phyloP scores from a whole-genome alignment of 2,329 filamentous ascomycete genomes.

The Acrodontium crateriforme region DNA sequence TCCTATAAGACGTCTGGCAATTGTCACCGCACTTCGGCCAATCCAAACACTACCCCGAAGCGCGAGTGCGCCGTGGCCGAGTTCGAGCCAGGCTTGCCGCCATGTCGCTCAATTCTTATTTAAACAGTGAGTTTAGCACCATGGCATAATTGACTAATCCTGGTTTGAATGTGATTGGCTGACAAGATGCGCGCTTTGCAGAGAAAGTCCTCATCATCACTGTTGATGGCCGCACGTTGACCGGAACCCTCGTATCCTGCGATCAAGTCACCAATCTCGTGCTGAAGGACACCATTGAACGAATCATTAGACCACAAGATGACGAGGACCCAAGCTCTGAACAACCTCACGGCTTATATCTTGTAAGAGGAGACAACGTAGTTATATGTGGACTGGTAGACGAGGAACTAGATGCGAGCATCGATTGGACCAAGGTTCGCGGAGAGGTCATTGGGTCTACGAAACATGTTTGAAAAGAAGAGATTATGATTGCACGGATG shows the following conservation, averaged over 20 bases:
- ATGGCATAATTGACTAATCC: too few relatives aligned
- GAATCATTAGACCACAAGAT: constrained; percentile 75
- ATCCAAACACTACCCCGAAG: neutral
- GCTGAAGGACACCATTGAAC: constrained; percentile 68
- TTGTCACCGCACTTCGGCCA: constrained; percentile 1
- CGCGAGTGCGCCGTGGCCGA: neutral
- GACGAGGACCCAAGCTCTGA: constrained; percentile 69
- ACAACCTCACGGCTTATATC: constrained; percentile 73
- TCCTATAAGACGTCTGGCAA: too few relatives aligned
- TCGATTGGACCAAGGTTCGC: constrained; percentile 85
- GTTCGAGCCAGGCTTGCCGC: constrained; percentile 1
- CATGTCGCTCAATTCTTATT: constrained; percentile 30
- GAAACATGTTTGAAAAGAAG: constrained; percentile 50
- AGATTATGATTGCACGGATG: too few relatives aligned
- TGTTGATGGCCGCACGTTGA: constrained; percentile 68
- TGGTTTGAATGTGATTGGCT: too few relatives aligned
- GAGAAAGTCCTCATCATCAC: constrained; percentile 89
- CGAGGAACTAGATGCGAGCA: constrained; percentile 74
- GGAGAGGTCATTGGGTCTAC: constrained; percentile 72
- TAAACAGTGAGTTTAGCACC: constrained; percentile 28
- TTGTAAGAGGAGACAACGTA: constrained; percentile 90
- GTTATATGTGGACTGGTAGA: constrained; percentile 81
- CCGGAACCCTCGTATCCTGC: constrained; percentile 67
- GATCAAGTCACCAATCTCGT: constrained; percentile 92
- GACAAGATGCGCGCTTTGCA: too few relatives aligned